Evolutionary conservation across 768 basidiomycete genomes (phyloP), one percentile per base, ranked within the genome.

Genomic region (Tricholoma terreum): DNA sequence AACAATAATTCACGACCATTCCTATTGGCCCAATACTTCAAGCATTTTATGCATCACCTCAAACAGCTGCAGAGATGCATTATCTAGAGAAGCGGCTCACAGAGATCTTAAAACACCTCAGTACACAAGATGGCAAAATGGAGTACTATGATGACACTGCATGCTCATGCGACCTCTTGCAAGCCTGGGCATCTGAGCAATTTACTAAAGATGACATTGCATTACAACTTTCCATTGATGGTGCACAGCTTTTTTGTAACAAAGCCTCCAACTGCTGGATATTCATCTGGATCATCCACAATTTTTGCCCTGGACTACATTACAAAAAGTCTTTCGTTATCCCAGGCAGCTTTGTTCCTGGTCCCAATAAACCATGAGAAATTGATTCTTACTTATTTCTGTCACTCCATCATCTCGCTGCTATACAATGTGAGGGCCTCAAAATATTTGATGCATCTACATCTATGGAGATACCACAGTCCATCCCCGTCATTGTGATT

Each of bases 361-460:
- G 56, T 30, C 38, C 56, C 36, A 36, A 51, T 35, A 45, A 56
- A 22, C 60, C 58, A 0, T 36, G 56, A n/a, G 14, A 61, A 14
- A 6, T n/a, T 0, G 56, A 62, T 14, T 63, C 55, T 1, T 55
- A 59, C 11, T 1, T 74, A 42, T 50, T 53, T 24, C 63, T 62
- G 0, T 61, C 63, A 5, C 52, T 74, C 4, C 59, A 70, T 53
- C 71, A 75, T 56, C 1, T 74, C 12, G 51, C 66, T 1, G 63
- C 69, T 0, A 38, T 74, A 9, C 66, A 71, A 50, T 62, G 59
- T 1, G 68, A 72, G 24, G 73, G 73, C 3, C 58, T 74, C 3
- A 19, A 30, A 3, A 62, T 74, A 11, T 78, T 73, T 68, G 68
- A 77, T 61, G 70, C 67, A 0, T 33, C 38, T 0, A 27, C 43